Conservation (phyloP, 2,329 filamentous ascomycete genomes). For the Cercospora brassicicola region DNA sequence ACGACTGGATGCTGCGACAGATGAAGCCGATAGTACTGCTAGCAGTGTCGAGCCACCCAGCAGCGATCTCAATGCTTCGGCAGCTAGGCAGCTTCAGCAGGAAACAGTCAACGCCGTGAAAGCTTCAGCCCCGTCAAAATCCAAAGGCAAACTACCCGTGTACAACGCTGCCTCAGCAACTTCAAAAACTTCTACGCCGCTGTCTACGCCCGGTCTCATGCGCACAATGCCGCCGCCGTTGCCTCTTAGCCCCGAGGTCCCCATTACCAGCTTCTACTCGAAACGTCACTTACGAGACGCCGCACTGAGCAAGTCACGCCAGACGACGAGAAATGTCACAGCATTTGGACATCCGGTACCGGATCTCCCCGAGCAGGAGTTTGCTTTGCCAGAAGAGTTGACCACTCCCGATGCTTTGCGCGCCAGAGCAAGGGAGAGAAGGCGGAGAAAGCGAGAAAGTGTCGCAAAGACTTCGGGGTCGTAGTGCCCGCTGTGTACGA, state of each 20-base stretch:
- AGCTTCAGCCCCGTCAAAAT: slow-evolving; percentile 34
- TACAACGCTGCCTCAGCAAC: slow-evolving; percentile 5
- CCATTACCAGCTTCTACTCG: slow-evolving; percentile 77
- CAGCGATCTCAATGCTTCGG: slow-evolving; percentile 68
- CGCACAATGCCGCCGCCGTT: slow-evolving; percentile 28
- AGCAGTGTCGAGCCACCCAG: slow-evolving; percentile 57
- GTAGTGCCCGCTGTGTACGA: neutral
- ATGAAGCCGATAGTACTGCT: slow-evolving; percentile 42
- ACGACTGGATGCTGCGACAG: slow-evolving; percentile 49
- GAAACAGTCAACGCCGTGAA: slow-evolving; percentile 62
- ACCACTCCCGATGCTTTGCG: slow-evolving; percentile 52
- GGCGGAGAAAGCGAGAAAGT: slow-evolving; percentile 59
- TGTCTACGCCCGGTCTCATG: slow-evolving; percentile 14
- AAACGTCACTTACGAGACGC: slow-evolving; percentile 78
- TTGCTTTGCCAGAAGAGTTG: slow-evolving; percentile 69
- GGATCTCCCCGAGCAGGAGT: slow-evolving; percentile 69
- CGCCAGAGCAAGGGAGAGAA: slow-evolving; percentile 62
- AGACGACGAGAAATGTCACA: slow-evolving; percentile 60
- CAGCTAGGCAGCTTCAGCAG: slow-evolving; percentile 72
- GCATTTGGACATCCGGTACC: slow-evolving; percentile 84
- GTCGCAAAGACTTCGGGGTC: slow-evolving; percentile 24
- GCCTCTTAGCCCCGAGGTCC: slow-evolving; percentile 43
- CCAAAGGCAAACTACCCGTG: slow-evolving; percentile 38
- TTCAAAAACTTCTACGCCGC: slow-evolving; percentile 20
- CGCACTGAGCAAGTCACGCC: slow-evolving; percentile 63